phyloP scores from a whole-genome alignment of 2,329 filamentous ascomycete species.

The Penicillium oxalicum region DNA sequence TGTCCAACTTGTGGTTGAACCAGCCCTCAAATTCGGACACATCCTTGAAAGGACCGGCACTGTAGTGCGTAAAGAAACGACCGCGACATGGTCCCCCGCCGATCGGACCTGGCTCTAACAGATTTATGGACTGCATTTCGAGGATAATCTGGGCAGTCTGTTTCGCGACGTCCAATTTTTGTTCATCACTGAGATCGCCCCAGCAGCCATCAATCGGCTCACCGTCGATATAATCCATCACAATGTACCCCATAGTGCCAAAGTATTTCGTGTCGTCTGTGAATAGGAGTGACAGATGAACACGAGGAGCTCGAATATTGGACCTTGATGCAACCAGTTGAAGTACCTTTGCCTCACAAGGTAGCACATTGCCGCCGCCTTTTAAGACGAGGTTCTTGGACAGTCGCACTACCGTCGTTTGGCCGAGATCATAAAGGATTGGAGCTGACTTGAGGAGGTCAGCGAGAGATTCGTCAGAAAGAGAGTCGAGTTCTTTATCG shows the following conservation, averaged over 20 bases:
- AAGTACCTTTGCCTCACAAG: constrained; percentile 19
- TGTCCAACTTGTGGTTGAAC: constrained; percentile 22
- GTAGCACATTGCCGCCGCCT: constrained; percentile 10
- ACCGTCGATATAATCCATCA: constrained; percentile 27
- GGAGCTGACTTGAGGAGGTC: constrained; percentile 8
- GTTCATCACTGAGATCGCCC: not conserved
- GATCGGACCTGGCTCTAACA: constrained; percentile 10
- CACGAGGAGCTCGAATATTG: constrained; percentile 17
- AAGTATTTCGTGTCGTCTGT: constrained; percentile 18
- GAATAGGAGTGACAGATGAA: constrained; percentile 21
- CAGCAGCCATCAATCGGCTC: constrained; percentile 22
- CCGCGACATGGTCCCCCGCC: constrained; percentile 17
- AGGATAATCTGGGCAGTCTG: not conserved
- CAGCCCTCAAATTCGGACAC: constrained; percentile 15
- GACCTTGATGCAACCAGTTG: constrained; percentile 16
- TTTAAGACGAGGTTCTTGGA: constrained; percentile 8
- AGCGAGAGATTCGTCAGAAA: not conserved
- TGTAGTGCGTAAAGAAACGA: constrained; percentile 20
- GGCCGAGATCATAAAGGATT: constrained; percentile 13
- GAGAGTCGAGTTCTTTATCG: not conserved
- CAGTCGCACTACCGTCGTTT: constrained; percentile 21
- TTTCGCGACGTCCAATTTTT: not conserved
- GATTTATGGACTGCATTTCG: not conserved
- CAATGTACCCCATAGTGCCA: constrained; percentile 21
- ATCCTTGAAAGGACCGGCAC: constrained; percentile 18